Evolutionary conservation across 768 basidiomycete genomes (phyloP).

Genomic region (Lanmaoa pseudosensibilis): DNA sequence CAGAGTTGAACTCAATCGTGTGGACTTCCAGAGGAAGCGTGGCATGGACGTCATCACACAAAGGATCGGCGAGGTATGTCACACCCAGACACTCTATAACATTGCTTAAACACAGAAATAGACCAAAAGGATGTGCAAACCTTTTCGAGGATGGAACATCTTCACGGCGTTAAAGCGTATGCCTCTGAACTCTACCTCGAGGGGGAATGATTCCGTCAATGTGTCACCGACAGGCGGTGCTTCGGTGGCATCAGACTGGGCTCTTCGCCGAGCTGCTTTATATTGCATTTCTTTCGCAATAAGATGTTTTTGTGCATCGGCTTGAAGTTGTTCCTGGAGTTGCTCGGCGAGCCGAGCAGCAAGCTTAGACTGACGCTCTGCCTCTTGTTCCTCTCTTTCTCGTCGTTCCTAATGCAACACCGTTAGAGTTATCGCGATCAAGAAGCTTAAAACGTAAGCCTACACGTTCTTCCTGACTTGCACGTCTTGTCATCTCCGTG

Average conservation of each 20-base stretch:
- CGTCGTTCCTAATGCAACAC: constrained; percentile 44
- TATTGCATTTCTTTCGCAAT: constrained; percentile 48
- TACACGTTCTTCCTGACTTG: constrained; percentile 67
- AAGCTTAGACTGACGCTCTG: constrained; percentile 48
- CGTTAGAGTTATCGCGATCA: neutral
- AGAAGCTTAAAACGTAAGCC: constrained; percentile 15
- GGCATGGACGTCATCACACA: constrained; percentile 63
- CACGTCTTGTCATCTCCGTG: constrained; percentile 73
- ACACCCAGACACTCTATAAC: constrained; percentile 61
- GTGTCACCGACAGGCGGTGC: constrained; percentile 51
- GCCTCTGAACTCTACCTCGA: constrained; percentile 58
- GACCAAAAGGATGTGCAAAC: constrained; percentile 36
- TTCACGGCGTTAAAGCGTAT: constrained; percentile 64
- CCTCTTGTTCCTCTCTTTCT: constrained; percentile 57
- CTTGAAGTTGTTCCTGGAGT: constrained; percentile 65
- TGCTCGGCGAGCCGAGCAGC: constrained; percentile 55
- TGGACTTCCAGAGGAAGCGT: constrained; percentile 67
- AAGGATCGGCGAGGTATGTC: constrained; percentile 71
- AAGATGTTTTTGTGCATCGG: constrained; percentile 57
- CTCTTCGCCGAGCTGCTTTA: constrained; percentile 55
- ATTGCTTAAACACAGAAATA: neutral
- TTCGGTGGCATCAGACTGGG: constrained; percentile 71
- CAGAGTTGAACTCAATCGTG: constrained; percentile 61
- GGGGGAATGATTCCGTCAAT: constrained; percentile 59
- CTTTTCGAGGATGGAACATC: constrained; percentile 69